These are phyloP conservation scores for Butyriboletus loyo DNA, from an alignment of 768 basidiomycete genomes.

Conservation along the genomic window DNA sequence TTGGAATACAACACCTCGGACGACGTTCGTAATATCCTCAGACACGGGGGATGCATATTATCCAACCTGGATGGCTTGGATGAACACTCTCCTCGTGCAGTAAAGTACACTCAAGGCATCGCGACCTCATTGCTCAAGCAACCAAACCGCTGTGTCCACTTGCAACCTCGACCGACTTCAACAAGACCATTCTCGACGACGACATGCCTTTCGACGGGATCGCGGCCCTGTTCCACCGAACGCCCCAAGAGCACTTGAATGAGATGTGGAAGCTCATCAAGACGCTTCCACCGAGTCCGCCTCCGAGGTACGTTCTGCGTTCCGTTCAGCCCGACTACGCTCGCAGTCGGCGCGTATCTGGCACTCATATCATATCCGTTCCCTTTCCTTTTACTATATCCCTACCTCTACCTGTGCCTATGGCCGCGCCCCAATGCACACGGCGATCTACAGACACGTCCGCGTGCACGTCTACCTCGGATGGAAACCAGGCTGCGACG, in stretches of 20 bases:
- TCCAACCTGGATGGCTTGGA: too few relatives aligned
- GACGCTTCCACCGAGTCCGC: constrained; percentile 15
- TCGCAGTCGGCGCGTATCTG: neutral
- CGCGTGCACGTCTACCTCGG: constrained; percentile 32
- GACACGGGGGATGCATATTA: neutral
- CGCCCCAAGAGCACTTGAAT: constrained; percentile 23
- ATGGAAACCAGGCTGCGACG: constrained; percentile 28
- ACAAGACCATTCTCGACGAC: neutral
- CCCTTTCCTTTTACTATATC: neutral
- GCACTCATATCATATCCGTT: neutral
- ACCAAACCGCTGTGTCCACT: neutral
- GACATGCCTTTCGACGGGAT: constrained; percentile 13
- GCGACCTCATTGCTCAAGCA: too few relatives aligned
- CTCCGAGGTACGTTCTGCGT: constrained; percentile 11
- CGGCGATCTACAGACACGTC: constrained; percentile 17
- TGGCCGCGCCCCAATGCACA: too few relatives aligned
- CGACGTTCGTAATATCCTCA: neutral
- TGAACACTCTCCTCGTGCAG: neutral
- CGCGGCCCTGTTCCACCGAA: constrained; percentile 5
- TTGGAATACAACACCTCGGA: constrained; percentile 5
- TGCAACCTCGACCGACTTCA: neutral
- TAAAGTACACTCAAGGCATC: neutral
- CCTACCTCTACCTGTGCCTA: too few relatives aligned
- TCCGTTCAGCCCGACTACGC: neutral
- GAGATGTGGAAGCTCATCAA: constrained; percentile 23